phyloP scores from a whole-genome alignment of 2,329 filamentous ascomycete genomes.

The Bipolaris bicolor region DNA sequence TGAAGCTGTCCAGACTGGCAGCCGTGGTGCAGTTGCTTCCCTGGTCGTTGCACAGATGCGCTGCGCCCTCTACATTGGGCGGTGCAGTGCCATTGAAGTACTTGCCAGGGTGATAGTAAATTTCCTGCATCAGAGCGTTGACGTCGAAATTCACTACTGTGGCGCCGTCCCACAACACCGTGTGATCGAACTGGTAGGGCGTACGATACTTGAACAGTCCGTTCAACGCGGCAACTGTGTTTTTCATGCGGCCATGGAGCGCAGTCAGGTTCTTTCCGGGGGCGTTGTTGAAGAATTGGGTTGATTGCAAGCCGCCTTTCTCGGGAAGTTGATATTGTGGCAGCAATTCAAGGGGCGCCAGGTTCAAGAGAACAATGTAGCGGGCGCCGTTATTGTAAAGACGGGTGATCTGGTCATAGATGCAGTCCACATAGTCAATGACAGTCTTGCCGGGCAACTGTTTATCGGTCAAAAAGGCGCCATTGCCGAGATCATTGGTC shows the following conservation, averaged over 20 bases:
- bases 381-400: slow-evolving; percentile 71
- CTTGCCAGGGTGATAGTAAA: slow-evolving; percentile 63
- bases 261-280: slow-evolving; percentile 56
- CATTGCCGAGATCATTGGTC: slow-evolving; percentile 75
- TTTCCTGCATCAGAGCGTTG: slow-evolving; percentile 66
- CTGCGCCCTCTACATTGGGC: slow-evolving; percentile 65
- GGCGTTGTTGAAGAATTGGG: slow-evolving; percentile 57
- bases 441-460: slow-evolving; percentile 66
- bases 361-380: slow-evolving; percentile 75
- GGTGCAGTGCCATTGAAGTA: slow-evolving; percentile 70
- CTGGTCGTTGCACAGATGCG: slow-evolving; percentile 59
- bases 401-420: slow-evolving; percentile 66
- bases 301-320: slow-evolving; percentile 52
- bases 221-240: slow-evolving; percentile 59
- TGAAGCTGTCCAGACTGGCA: slow-evolving; percentile 61
- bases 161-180: slow-evolving; percentile 58
- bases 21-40: slow-evolving; percentile 47
- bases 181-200: slow-evolving; percentile 53
- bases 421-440: slow-evolving; percentile 69
- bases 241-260: slow-evolving; percentile 59
- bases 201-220: slow-evolving; percentile 59
- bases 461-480: slow-evolving; percentile 69
- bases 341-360: slow-evolving; percentile 68
- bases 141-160: slow-evolving; percentile 71
- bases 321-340: slow-evolving; percentile 67